phyloP scores from a whole-genome alignment of 2,329 filamentous ascomycete genomes.

The Scortechinia acanthostroma region DNA sequence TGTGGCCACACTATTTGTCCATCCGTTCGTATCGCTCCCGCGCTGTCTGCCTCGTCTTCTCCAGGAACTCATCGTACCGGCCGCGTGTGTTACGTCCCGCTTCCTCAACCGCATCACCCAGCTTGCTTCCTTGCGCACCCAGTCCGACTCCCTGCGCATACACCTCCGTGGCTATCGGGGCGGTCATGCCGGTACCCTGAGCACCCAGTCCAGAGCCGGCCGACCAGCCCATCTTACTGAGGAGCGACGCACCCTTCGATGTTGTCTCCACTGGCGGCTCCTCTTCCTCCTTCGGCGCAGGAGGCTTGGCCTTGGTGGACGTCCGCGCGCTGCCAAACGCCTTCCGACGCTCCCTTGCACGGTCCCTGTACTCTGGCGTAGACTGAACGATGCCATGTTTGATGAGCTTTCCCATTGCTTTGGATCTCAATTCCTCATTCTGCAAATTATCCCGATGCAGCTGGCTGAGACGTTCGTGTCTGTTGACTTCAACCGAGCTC shows the following conservation, averaged over 20 bases:
- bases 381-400: not conserved
- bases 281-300: slow-evolving; percentile 10
- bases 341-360: not conserved
- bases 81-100: slow-evolving; percentile 35
- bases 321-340: not conserved
- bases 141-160: slow-evolving; percentile 38
- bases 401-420: not conserved
- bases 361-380: not conserved
- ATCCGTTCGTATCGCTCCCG: slow-evolving; percentile 35
- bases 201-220: slow-evolving; percentile 35
- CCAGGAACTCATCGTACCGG: slow-evolving; percentile 34
- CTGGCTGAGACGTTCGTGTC: not conserved
- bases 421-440: not conserved
- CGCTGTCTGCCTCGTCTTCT: slow-evolving; percentile 33
- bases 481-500: not conserved
- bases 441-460: not conserved
- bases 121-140: slow-evolving; percentile 35
- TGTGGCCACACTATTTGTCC: slow-evolving; percentile 12
- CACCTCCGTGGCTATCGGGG: slow-evolving; percentile 34
- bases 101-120: slow-evolving; percentile 36
- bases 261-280: slow-evolving; percentile 15
- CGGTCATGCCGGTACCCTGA: slow-evolving; percentile 34
- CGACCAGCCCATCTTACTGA: slow-evolving; percentile 40
- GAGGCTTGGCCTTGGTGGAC: not conserved
- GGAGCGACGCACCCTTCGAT: slow-evolving; percentile 38